Evolutionary conservation across 805 yeast species (phyloP).

Genomic region (Candida multigemmis): DNA sequence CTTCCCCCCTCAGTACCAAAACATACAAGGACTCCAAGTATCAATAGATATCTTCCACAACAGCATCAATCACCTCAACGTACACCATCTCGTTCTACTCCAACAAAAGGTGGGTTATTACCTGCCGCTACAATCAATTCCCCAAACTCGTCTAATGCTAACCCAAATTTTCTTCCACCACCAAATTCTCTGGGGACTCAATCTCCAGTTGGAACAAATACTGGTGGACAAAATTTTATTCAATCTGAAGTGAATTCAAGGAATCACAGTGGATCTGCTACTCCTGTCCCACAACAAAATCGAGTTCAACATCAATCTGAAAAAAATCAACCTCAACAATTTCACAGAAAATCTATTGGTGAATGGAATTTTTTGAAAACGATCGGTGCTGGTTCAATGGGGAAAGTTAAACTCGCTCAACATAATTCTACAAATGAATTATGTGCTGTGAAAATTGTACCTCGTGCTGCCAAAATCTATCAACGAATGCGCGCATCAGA

Average conservation of each 20-base stretch:
- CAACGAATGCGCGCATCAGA: constrained; percentile 63
- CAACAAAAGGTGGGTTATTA: too few species aligned
- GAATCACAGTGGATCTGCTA: too few species aligned
- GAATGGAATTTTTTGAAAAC: constrained; percentile 96
- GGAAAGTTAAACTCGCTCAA: constrained; percentile 90
- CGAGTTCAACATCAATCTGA: constrained; percentile 4
- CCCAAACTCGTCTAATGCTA: too few species aligned
- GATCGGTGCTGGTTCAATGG: constrained; percentile 98
- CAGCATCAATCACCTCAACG: constrained; percentile 1
- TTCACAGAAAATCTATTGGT: constrained; percentile 84
- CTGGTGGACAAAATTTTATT: too few species aligned
- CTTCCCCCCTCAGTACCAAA: constrained; percentile 1
- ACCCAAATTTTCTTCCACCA: too few species aligned
- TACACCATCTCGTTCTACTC: not conserved
- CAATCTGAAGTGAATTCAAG: too few species aligned
- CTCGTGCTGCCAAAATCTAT: constrained; percentile 75
- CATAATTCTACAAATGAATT: constrained; percentile 74
- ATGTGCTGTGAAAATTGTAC: constrained; percentile 90
- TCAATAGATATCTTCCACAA: constrained; percentile 1
- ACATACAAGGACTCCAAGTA: constrained; percentile 2
- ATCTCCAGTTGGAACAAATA: too few species aligned
- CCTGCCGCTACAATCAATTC: too few species aligned
- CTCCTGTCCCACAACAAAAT: constrained; percentile 2
- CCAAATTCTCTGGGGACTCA: too few species aligned
- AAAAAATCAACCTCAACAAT: constrained; percentile 20